A percentile compares a stretch with the other conserved stretches of the same genome.
These are phyloP conservation scores for Metrosideros polymorpha DNA, from an alignment of 441 rosid genomes.

Conservation along the genomic window DNA sequence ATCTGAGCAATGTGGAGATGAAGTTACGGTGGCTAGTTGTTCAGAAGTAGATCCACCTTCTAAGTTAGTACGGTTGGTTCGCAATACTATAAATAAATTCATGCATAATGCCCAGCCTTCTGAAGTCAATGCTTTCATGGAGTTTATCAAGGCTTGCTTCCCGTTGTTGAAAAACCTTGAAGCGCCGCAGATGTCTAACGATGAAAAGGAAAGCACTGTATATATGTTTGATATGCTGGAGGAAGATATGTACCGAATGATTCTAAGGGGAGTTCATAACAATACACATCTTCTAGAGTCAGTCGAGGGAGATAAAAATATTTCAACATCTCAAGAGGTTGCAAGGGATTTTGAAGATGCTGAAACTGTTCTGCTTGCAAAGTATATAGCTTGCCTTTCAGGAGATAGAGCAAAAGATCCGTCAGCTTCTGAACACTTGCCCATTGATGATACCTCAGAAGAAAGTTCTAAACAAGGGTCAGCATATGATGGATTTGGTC, in stretches of 20 bases:
- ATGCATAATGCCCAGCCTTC: constrained; percentile 25
- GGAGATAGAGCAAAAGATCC: constrained; percentile 30
- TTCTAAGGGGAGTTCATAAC: constrained; percentile 28
- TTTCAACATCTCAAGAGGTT: constrained; percentile 23
- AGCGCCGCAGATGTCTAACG: constrained; percentile 25
- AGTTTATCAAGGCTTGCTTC: constrained; percentile 42
- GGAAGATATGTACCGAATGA: constrained; percentile 41
- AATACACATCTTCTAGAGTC: constrained; percentile 12
- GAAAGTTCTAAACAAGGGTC: constrained; percentile 25
- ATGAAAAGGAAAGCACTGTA: constrained; percentile 28
- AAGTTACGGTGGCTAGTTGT: constrained; percentile 18
- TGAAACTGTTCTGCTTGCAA: constrained; percentile 43
- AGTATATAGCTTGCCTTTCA: constrained; percentile 36
- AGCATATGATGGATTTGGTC: constrained; percentile 63
- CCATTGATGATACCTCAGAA: constrained; percentile 9
- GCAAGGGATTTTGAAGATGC: constrained; percentile 17
- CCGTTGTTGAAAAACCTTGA: constrained; percentile 38
- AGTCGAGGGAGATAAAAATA: constrained; percentile 15
- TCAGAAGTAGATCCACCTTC: constrained; percentile 29
- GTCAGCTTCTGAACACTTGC: constrained; percentile 32
- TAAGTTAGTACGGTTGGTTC: constrained; percentile 30
- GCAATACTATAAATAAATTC: constrained; percentile 42
- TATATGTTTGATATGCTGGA: constrained; percentile 50
- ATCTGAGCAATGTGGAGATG: constrained; percentile 21
- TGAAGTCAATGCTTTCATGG: constrained; percentile 45